Evolutionary conservation across 208 protist species (phyloP), one percentile per base, ranked within the genome.

Genomic region (Acanthamoeba healyi): DNA sequence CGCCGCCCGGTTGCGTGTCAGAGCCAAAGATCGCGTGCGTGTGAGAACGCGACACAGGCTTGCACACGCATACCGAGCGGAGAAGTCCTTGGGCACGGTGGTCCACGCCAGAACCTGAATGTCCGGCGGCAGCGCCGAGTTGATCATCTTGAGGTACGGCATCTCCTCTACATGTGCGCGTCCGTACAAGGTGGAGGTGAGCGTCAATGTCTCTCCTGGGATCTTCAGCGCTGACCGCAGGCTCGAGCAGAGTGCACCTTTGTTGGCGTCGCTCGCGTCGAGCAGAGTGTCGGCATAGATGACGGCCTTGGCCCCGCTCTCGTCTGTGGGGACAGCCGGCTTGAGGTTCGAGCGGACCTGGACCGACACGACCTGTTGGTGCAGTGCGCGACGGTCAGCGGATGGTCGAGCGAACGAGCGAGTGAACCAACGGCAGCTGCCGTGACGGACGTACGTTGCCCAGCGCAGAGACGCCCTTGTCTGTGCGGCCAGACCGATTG

Each of bases 101-200:
- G 98, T 94, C 97, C 98, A 99, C 29, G 97, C 98, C 29, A 99
- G 87, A 17, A 99, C 98, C 77, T 98, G 98, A 40, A 99, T 99
- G 17, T 98, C 98, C 1, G 97, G 94, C 10, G 99, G 99, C 22
- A 99, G 97, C 6, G 98, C 95, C 32, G 96, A 95, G 95, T 99
- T 99, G 32, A 99, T 96, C 96, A 99, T 98, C 32, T 95, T 96
- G n/a, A 97, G 97, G 94, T 99, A 99, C 88, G 99, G 98, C 14
- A 99, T 14, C 87, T 98, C 97, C 5, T 96, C 82, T 84, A n/a
- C n/a, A n/a, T n/a, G n/a, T n/a, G n/a, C n/a, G n/a, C n/a, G n/a
- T n/a, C n/a, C n/a, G n/a, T n/a, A n/a, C n/a, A n/a, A n/a, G n/a
- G n/a, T n/a, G n/a, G n/a, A n/a, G n/a, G n/a, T n/a, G n/a, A n/a